Base-by-base conservation (phyloP, 257 asterid species). In the Penstemon davidsonii region DNA sequence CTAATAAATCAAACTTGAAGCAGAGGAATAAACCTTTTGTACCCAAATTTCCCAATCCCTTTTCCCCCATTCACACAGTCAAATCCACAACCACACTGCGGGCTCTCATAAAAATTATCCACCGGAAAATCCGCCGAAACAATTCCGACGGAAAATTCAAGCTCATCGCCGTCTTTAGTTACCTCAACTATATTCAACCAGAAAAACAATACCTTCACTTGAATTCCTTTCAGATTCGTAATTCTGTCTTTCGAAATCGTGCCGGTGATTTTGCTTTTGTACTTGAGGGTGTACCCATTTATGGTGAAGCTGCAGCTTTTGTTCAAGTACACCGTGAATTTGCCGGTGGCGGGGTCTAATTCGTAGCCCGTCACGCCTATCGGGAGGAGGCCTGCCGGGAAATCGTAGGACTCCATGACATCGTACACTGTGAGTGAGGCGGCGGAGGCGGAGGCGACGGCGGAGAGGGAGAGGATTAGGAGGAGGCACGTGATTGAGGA, bases 1-100 rank as follows among this genome's bases (percentile, higher is more conserved):
- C 25, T 19, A 19, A 25, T 25, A 25, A 50, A 13, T 71, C 70
- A 77, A n/a, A 55, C 39, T 3, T 59, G 42, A 6, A 47, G 40
- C 33, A 73, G 71, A 44, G 71, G 78, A 3, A 76, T 6, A 52
- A 65, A 33, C 15, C 15, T 64, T 9, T 44, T 43, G 71, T 59
- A 69, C 64, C 60, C 33, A 15, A 75, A 68, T 46, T 53, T 13
- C 46, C 13, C 40, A 55, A 42, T 49, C 18, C 38, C 65, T 53
- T 19, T n/a, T 25, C 66, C 70, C 61, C 12, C 19, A 19, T 60
- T 36, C 53, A 38, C 71, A 66, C 80, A 71, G 76, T 86, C 89
- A 55, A 83, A 89, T 42, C 96, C 96, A 66, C 91, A 87, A 0
- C 96, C 98, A 47, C 98, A 92, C 70, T 77, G 86, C 40, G 97